These are phyloP conservation scores for Pseudotulostoma volvatum DNA, from an alignment of 495 filamentous ascomycete genomes.

Conservation along the genomic window DNA sequence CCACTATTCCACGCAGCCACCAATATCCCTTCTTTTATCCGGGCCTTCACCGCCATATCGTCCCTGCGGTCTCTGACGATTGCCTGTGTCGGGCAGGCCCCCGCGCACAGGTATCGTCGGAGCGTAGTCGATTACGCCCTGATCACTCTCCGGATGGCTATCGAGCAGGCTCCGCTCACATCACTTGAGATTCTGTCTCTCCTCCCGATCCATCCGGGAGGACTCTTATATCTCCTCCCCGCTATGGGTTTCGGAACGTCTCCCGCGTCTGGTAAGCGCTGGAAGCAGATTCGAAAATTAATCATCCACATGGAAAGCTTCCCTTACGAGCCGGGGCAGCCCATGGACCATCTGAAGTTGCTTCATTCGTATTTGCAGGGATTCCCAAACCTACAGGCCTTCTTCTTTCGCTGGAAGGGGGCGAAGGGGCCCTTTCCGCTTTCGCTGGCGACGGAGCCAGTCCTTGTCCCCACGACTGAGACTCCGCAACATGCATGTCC, in stretches of 20 bases:
- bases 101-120: conserved; percentile 49
- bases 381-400: conserved; percentile 44
- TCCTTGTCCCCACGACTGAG: conserved; percentile 25
- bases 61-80: conserved; percentile 53
- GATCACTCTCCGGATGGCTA: conserved; percentile 58
- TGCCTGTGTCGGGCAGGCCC: conserved; percentile 51
- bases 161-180: conserved; percentile 47
- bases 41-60: conserved; percentile 43
- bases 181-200: conserved; percentile 47
- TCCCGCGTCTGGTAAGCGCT: conserved; percentile 44
- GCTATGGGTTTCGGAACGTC: conserved; percentile 47
- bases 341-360: conserved; percentile 57
- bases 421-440: conserved; percentile 49
- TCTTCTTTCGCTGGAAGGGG: conserved; percentile 58
- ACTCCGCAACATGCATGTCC: conserved; percentile 8
- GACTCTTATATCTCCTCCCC: conserved; percentile 50
- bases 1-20: conserved; percentile 74
- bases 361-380: conserved; percentile 54
- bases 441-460: conserved; percentile 43
- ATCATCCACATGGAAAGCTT: conserved; percentile 49
- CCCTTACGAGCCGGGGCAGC: conserved; percentile 34
- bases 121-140: conserved; percentile 68
- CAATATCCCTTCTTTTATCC: conserved; percentile 61
- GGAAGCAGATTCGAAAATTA: conserved; percentile 56
- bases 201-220: conserved; percentile 48